These are phyloP conservation scores for Coffea humblotiana DNA, from an alignment of 305 asterid species.

Conservation along the genomic window DNA sequence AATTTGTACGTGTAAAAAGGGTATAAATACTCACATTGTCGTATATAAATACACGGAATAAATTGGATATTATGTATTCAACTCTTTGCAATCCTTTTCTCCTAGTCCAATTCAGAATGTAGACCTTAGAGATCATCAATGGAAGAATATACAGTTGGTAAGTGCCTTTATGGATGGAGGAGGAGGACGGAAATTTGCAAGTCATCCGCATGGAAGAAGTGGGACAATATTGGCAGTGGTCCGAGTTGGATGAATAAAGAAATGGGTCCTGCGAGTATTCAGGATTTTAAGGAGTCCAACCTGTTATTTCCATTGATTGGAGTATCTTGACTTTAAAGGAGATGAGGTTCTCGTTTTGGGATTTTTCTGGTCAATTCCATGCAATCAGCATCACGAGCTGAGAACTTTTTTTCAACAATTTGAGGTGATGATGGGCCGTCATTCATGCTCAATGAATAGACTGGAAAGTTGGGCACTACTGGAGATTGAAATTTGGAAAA, in stretches of 20 bases:
- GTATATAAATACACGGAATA: neutral
- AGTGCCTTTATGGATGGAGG: conserved; percentile 5
- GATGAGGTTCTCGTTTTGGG: conserved; percentile 1
- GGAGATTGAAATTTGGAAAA: neutral
- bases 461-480: conserved; percentile 7
- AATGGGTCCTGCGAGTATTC: conserved; percentile 3
- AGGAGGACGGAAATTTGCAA: neutral
- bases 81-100: neutral
- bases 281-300: conserved; percentile 3
- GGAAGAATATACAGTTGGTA: neutral
- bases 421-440: conserved; percentile 24
- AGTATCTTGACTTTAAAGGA: conserved; percentile 16
- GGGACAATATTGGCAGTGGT: conserved; percentile 4
- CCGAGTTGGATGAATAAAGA: conserved; percentile 16
- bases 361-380: conserved; percentile 17
- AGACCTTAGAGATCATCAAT: neutral
- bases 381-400: neutral
- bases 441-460: conserved; percentile 19
- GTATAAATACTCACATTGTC: neutral
- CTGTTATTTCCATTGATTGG: conserved; percentile 22
- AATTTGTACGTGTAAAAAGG: neutral
- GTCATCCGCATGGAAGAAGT: conserved; percentile 5
- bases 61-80: neutral
- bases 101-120: too few relatives aligned
- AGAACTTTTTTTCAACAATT: neutral